phyloP scores from a whole-genome alignment of 2,329 filamentous ascomycete genomes.

The Alternaria arbusti region DNA sequence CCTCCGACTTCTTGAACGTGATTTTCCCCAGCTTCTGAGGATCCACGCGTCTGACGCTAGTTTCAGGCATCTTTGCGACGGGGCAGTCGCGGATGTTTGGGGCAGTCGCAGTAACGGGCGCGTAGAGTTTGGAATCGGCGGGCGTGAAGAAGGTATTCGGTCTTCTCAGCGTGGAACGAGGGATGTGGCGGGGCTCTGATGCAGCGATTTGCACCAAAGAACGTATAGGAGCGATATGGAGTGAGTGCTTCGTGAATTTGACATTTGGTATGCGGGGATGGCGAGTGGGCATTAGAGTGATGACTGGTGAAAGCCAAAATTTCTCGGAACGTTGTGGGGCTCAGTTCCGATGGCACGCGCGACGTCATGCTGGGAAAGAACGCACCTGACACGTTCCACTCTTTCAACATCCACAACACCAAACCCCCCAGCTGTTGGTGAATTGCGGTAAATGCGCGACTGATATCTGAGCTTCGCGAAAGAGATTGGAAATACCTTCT shows the following conservation, averaged over 20 bases:
- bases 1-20: slow-evolving; percentile 35
- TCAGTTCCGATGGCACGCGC: slow-evolving; percentile 27
- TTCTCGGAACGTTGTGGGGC: slow-evolving; percentile 25
- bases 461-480: too few relatives aligned
- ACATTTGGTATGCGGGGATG: slow-evolving; percentile 45
- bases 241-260: slow-evolving; percentile 23
- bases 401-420: neutral
- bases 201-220: slow-evolving; percentile 36
- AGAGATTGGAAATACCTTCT: too few relatives aligned
- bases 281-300: slow-evolving; percentile 41
- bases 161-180: slow-evolving; percentile 35
- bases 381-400: neutral
- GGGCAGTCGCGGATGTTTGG: slow-evolving; percentile 5
- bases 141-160: slow-evolving; percentile 4
- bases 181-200: slow-evolving; percentile 15
- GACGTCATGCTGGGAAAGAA: slow-evolving; percentile 23
- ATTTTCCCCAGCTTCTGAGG: slow-evolving; percentile 49
- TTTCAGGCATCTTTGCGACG: slow-evolving; percentile 38
- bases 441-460: too few relatives aligned
- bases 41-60: slow-evolving; percentile 49
- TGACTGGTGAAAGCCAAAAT: slow-evolving; percentile 36
- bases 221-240: slow-evolving; percentile 17
- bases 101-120: neutral
- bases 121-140: neutral
- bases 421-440: neutral